Base-by-base conservation (phyloP, 495 filamentous ascomycete genomes). In the Penicillium robsamsonii region DNA sequence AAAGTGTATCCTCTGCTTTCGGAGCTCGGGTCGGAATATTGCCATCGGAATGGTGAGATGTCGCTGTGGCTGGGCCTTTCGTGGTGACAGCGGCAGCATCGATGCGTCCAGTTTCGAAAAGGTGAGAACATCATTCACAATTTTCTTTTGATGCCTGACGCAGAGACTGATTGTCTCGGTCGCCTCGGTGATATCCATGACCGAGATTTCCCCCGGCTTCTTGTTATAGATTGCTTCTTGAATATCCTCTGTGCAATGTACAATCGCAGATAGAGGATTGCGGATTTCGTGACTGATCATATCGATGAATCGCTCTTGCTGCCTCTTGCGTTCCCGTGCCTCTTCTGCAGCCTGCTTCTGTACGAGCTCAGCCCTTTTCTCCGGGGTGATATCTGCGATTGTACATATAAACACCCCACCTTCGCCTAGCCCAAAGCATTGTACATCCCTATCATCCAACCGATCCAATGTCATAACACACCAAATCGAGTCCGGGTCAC, bases 201-300 rank as follows among this genome's bases (percentile, higher is more conserved):
- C n/a, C 4, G 42, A 46, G 37, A 62, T 50, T 0, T 59, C 45
- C 3, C 51, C 24, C 4, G 47, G 33, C 2, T 51, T 51, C 40
- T 46, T 46, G 10, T 58, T 50, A 5, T 56, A 50, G 1, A 67
- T 46, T 1, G 53, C 64, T 10, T 69, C 64, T 11, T 67, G 50
- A 29, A 93, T 91, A 67, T 92, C 88, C 61, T 93, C 90, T 5
- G 86, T 85, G 63, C 87, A 91, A 66, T 92, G 89, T 29, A 92
- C 70, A 43, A 94, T 90, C 4, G 89, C 90, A 30, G 83, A 87
- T 4, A 95, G 75, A 0, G 90, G 90, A 58, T 95, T 95, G 5
- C 90, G 82, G 79, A 95, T 90, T 62, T 95, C 90, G 61, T 95
- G 90, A 56, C 86, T 90, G 6, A 88, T 91, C 57, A 91, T 92